phyloP scores from a whole-genome alignment of 495 filamentous ascomycete genomes.

The Aspergillus sclerotioniger region DNA sequence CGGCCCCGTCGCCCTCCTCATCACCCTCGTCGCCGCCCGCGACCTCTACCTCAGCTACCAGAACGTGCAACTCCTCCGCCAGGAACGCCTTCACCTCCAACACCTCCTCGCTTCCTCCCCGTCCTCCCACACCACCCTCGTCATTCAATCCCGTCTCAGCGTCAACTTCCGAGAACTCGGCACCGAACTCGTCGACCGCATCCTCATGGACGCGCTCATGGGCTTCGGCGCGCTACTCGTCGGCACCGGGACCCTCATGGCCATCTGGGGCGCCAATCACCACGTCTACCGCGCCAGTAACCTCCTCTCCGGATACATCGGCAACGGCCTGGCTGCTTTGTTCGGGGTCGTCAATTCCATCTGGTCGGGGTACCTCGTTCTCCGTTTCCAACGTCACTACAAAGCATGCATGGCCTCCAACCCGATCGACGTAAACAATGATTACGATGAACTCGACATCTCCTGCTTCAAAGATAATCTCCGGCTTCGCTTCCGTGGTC shows the following conservation, averaged over 20 bases:
- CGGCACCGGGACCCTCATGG: slow-evolving; percentile 49
- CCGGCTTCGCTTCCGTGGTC: slow-evolving; percentile 30
- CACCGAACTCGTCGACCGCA: slow-evolving; percentile 39
- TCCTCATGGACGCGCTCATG: slow-evolving; percentile 47
- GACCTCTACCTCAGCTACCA: slow-evolving; percentile 43
- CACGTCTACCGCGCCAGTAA: slow-evolving; percentile 43
- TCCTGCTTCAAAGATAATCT: slow-evolving; percentile 20
- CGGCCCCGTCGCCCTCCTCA: slow-evolving; percentile 41
- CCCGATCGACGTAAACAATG: background rate
- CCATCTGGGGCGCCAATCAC: slow-evolving; percentile 45
- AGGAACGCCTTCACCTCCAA: slow-evolving; percentile 27
- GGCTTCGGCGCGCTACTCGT: slow-evolving; percentile 47
- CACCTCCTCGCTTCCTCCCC: background rate
- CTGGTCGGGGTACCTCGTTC: slow-evolving; percentile 43
- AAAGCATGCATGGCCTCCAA: slow-evolving; percentile 9
- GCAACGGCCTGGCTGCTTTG: slow-evolving; percentile 7
- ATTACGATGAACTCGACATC: background rate
- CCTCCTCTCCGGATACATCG: slow-evolving; percentile 44
- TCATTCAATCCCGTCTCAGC: slow-evolving; percentile 10
- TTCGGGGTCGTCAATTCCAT: slow-evolving; percentile 40
- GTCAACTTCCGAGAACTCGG: slow-evolving; percentile 30
- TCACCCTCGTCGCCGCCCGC: slow-evolving; percentile 41
- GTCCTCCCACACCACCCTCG: slow-evolving; percentile 5
- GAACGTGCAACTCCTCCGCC: slow-evolving; percentile 41
- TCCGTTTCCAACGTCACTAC: slow-evolving; percentile 35